Evolutionary conservation across 805 yeast species (phyloP), one percentile per base, ranked within the genome.

Genomic region (Candida lessepsii): DNA sequence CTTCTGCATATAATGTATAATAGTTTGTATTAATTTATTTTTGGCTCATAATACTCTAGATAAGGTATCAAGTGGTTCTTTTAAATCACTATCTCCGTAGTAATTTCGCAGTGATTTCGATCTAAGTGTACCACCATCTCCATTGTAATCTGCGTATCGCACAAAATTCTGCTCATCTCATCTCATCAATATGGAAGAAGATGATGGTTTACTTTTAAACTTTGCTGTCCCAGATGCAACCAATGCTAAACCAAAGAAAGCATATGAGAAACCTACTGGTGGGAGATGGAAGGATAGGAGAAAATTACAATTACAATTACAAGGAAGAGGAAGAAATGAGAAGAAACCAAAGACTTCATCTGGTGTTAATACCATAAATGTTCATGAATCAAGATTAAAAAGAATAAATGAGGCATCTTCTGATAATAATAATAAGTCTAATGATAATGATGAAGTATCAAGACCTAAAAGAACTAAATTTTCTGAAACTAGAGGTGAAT

Each of bases 211-310:
- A 62, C 62, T 90, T 52, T 58, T 91, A 53, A 91, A 91, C 58
- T 82, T 91, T 54, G 75, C 82, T 20, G 63, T 72, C 3, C 69
- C 73, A 8, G 57, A 50, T 11, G 54, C 54, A 17, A 54, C 49
- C 9, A 56, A 60, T 7, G 52, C 35, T 2, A 55, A 51, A 9
- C 47, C 51, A 19, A 43, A 55, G 2, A 48, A 65, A 5, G 46
- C 48, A 42, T 37, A 44, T 13, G 48, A 44, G 28, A 79, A 73
- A 53, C 73, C 80, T 2, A 67, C 75, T 2, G 91, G 91, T 26
- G 96, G 95, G 11, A 75, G 74, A 48, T 87, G 96, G 96, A 82
- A 76, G 51, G 95, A 87, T 42, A 74, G 95, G 47, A 68, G 93
- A 51, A 78, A 76, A 55, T 64, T 77, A 43, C 80, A 78, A 52